Percentiles rank a stretch among this genome's conserved stretches.
These are phyloP conservation scores for Leccinellum albellum DNA, from an alignment of 768 basidiomycete genomes.

Conservation along the genomic window DNA sequence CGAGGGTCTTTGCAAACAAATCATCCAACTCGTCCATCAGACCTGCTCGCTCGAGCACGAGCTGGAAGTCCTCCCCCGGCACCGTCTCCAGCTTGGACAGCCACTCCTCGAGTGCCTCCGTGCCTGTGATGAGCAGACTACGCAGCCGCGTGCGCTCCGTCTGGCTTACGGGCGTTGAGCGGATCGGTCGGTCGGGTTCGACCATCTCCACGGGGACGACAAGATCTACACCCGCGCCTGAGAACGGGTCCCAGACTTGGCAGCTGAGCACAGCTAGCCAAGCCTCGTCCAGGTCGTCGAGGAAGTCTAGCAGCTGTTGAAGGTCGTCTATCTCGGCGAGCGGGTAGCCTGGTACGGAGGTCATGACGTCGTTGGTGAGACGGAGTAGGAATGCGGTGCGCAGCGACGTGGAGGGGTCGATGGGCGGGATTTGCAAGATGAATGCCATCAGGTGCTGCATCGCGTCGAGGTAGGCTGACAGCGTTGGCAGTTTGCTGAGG, in stretches of 20 bases:
- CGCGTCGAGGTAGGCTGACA: conserved; percentile 57
- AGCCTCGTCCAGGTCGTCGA: conserved; percentile 70
- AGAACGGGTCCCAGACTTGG: conserved; percentile 63
- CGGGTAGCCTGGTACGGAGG: conserved; percentile 58
- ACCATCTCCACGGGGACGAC: conserved; percentile 38
- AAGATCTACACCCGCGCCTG: conserved; percentile 41
- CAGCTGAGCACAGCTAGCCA: conserved; percentile 65
- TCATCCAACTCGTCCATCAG: conserved; percentile 62
- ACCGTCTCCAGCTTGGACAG: conserved; percentile 33
- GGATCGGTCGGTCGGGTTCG: conserved; percentile 24
- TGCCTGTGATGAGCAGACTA: conserved; percentile 61
- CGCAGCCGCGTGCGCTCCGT: conserved; percentile 71
- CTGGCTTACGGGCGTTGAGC: conserved; percentile 52
- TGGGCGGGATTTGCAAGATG: conserved; percentile 73
- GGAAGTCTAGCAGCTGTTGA: conserved; percentile 55
- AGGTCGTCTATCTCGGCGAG: conserved; percentile 43
- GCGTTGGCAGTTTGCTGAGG: conserved; percentile 52
- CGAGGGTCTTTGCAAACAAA: conserved; percentile 60
- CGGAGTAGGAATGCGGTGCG: conserved; percentile 67
- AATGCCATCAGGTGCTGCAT: conserved; percentile 56
- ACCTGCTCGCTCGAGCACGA: conserved; percentile 49
- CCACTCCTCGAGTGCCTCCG: conserved; percentile 71
- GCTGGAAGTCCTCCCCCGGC: conserved; percentile 25
- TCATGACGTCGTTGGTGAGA: conserved; percentile 64
- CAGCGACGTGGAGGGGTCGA: conserved; percentile 63